Conservation (phyloP, 306 rosid genomes). For the Aeschynomene evenia region DNA sequence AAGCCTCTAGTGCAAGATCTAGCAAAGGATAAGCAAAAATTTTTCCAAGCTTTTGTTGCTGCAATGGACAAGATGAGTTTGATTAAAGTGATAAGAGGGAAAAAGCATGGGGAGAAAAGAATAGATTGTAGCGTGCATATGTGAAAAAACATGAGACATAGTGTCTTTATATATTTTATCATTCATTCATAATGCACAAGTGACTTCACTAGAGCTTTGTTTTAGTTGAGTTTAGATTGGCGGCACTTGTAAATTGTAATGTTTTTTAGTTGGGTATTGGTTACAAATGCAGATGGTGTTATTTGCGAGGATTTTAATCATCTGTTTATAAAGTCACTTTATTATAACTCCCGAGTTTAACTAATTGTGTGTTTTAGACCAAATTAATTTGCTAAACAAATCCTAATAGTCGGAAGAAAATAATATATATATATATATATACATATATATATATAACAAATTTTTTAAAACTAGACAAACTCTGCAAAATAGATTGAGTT, state of each 20-base stretch:
- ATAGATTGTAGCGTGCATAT: constrained; percentile 53
- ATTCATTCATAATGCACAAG: constrained; percentile 21
- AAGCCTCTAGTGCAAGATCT: constrained; percentile 50
- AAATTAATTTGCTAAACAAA: no score
- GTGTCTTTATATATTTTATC: neutral
- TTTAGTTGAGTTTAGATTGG: neutral
- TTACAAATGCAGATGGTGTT: neutral
- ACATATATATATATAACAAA: no score
- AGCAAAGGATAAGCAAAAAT: constrained; percentile 66
- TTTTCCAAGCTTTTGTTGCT: constrained; percentile 65
- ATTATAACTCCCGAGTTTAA: no score
- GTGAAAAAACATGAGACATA: neutral
- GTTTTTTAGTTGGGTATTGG: constrained; percentile 13
- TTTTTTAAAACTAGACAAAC: no score
- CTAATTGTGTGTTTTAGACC: no score
- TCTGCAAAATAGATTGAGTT: no score
- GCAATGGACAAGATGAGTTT: constrained; percentile 89
- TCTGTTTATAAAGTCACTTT: neutral
- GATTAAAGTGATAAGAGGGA: constrained; percentile 62
- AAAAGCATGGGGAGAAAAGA: constrained; percentile 70
- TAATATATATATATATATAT: no score
- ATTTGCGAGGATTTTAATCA: neutral
- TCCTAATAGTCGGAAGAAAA: no score
- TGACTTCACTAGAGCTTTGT: neutral
- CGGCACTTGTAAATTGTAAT: neutral